phyloP scores from a whole-genome alignment of 768 basidiomycete species.

The Leccinum subtestaceum region DNA sequence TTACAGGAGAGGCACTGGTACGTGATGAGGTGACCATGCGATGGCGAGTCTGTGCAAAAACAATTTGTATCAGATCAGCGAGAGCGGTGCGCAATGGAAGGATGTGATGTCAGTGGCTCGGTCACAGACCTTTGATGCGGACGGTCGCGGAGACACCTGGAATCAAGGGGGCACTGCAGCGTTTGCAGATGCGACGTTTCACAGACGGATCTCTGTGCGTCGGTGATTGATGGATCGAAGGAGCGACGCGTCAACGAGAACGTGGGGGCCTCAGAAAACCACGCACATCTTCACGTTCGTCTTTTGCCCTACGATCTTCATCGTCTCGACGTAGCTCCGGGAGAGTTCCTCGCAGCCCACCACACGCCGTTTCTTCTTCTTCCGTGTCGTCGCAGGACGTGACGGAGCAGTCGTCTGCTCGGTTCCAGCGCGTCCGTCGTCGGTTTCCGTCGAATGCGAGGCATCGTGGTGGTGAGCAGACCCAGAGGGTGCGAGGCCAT shows the following conservation, averaged over 20 bases:
- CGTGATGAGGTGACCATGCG: slow-evolving; percentile 53
- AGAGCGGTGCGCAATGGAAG: neutral
- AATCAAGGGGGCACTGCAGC: slow-evolving; percentile 60
- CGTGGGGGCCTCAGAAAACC: slow-evolving; percentile 15
- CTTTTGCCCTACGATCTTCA: slow-evolving; percentile 72
- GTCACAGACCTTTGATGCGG: slow-evolving; percentile 57
- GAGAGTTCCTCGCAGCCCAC: slow-evolving; percentile 51
- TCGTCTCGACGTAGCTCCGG: slow-evolving; percentile 57
- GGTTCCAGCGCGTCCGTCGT: neutral
- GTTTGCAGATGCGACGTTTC: slow-evolving; percentile 78
- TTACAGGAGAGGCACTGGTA: slow-evolving; percentile 62
- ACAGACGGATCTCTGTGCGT: slow-evolving; percentile 70
- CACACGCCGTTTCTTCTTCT: slow-evolving; percentile 26
- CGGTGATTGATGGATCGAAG: neutral
- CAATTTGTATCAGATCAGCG: slow-evolving; percentile 15
- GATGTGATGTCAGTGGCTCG: neutral
- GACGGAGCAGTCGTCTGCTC: neutral
- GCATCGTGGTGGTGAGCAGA: neutral
- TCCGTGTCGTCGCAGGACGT: neutral
- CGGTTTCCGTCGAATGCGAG: neutral
- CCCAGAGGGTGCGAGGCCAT: slow-evolving; percentile 30
- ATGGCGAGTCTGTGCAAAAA: slow-evolving; percentile 35
- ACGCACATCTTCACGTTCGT: slow-evolving; percentile 78
- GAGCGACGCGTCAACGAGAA: neutral
- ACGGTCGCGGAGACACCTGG: slow-evolving; percentile 66